Conservation (phyloP, 2,329 filamentous ascomycete genomes). For the Chalaropsis ovoidea region DNA sequence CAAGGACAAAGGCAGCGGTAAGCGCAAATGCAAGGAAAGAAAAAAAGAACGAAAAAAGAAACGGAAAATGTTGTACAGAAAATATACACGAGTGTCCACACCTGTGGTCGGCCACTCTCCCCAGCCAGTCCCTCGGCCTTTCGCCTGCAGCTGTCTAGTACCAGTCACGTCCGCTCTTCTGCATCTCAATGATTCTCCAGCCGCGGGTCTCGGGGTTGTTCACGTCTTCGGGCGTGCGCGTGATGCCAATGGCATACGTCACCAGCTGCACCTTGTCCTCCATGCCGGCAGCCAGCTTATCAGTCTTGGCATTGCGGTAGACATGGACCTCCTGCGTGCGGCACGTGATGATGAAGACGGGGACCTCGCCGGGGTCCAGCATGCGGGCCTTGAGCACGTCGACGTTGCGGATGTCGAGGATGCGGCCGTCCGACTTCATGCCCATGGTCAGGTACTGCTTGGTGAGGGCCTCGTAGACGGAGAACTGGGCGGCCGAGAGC, state of each 20-base stretch:
- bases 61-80: slow-evolving; percentile 21
- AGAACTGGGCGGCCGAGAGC: slow-evolving; percentile 92
- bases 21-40: background rate
- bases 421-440: slow-evolving; percentile 86
- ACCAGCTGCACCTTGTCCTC: slow-evolving; percentile 98
- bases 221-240: slow-evolving; percentile 85
- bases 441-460: slow-evolving; percentile 92
- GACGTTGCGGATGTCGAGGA: slow-evolving; percentile 88
- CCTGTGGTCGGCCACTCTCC: background rate
- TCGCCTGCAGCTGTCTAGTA: slow-evolving; percentile 37
- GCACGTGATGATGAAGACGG: slow-evolving; percentile 94
- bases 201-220: slow-evolving; percentile 93
- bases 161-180: slow-evolving; percentile 93
- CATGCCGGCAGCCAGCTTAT: slow-evolving; percentile 87
- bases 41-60: slow-evolving; percentile 12
- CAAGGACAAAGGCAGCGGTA: slow-evolving; percentile 10
- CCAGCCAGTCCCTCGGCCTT: too few species aligned
- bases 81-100: slow-evolving; percentile 17
- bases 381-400: slow-evolving; percentile 75
- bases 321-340: slow-evolving; percentile 96
- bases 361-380: slow-evolving; percentile 75
- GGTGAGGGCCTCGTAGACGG: slow-evolving; percentile 90
- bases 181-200: slow-evolving; percentile 95
- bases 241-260: slow-evolving; percentile 95
- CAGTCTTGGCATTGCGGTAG: slow-evolving; percentile 83